Evolutionary conservation across 129 eudicot genomes (phyloP).

Genomic region (Centella asiatica): DNA sequence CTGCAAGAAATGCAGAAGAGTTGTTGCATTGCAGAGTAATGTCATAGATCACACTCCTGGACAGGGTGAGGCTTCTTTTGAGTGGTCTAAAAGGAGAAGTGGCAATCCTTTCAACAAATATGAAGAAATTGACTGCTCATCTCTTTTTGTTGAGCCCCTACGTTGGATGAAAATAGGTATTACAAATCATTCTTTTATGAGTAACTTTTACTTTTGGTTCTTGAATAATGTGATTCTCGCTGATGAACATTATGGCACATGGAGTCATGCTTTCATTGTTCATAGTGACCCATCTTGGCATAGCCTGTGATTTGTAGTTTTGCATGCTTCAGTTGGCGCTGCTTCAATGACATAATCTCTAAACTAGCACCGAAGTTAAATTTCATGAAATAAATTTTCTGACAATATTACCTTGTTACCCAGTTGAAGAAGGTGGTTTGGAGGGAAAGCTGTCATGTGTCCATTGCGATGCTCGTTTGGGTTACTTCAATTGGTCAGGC

Average conservation of each 20-base stretch:
- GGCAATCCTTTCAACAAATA: constrained; percentile 39
- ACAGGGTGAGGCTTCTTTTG: constrained; percentile 81
- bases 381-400: neutral
- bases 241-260: neutral
- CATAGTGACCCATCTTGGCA: neutral
- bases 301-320: no score
- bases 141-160: constrained; percentile 91
- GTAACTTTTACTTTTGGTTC: neutral
- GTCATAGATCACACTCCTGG: constrained; percentile 80
- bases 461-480: constrained; percentile 85
- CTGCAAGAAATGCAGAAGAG: constrained; percentile 85
- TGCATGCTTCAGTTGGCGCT: no score
- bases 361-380: neutral
- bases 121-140: constrained; percentile 73
- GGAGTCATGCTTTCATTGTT: neutral
- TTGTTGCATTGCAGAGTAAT: constrained; percentile 79
- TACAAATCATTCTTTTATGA: neutral
- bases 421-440: constrained; percentile 89
- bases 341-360: no score
- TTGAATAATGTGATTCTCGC: neutral
- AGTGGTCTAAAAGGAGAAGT: constrained; percentile 76
- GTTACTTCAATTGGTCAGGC: constrained; percentile 96
- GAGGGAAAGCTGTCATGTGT: constrained; percentile 84
- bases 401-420: neutral
- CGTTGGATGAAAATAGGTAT: constrained; percentile 97